Conservation (phyloP, 2,329 filamentous ascomycete genomes). For the Phyllosticta capitalensis region DNA sequence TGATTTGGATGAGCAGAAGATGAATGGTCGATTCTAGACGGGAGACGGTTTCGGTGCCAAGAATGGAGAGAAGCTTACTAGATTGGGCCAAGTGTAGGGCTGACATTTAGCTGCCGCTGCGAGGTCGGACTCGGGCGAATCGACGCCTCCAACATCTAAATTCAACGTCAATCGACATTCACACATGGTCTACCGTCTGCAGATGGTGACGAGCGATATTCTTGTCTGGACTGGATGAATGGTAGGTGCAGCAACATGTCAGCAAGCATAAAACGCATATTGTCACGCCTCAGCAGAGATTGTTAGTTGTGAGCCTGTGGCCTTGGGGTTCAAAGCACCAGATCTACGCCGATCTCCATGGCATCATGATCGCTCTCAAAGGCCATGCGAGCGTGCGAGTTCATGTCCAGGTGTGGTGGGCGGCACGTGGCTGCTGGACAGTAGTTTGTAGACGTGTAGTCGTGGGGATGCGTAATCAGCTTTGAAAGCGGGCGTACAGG, state of each 20-base stretch:
- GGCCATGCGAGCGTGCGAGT: background rate
- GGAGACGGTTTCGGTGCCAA: background rate
- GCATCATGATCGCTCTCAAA: background rate
- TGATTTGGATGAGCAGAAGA: background rate
- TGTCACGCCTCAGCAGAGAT: too few species aligned
- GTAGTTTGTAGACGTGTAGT: background rate
- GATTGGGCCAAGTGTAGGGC: background rate
- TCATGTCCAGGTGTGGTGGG: background rate
- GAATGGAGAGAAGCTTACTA: background rate
- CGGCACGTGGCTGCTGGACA: background rate
- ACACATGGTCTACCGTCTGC: too few species aligned
- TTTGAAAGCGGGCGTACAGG: too few species aligned
- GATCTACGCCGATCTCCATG: background rate
- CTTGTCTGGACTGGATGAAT: too few species aligned
- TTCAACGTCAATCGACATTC: background rate
- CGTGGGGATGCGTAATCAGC: background rate
- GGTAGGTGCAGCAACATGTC: too few species aligned
- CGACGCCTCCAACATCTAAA: background rate
- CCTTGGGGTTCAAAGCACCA: background rate
- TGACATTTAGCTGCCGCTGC: background rate
- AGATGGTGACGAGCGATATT: too few species aligned
- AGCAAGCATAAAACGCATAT: too few species aligned
- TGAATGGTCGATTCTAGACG: background rate
- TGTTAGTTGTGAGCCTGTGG: background rate
- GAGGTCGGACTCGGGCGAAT: background rate